Evolutionary conservation across 371 early-diverging fungal species (phyloP).

Genomic region (Mortierella sp.): DNA sequence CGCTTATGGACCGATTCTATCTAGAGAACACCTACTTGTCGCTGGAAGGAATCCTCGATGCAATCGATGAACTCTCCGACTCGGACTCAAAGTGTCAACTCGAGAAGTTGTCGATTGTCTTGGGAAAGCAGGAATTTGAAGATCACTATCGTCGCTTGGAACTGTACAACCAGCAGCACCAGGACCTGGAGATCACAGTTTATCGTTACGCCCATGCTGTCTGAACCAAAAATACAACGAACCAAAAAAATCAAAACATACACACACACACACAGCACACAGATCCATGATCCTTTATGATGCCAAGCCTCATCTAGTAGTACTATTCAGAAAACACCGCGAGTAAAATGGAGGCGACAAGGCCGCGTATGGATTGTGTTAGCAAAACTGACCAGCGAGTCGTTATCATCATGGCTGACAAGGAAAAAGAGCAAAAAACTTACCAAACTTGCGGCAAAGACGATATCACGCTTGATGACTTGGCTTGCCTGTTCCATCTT

Average conservation of each 20-base stretch:
- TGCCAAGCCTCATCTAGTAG: too few species aligned
- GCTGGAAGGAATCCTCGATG: constrained; percentile 46
- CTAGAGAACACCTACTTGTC: constrained; percentile 43
- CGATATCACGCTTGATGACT: constrained; percentile 97
- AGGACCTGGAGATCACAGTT: constrained; percentile 36
- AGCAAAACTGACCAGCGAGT: neutral
- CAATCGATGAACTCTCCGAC: constrained; percentile 37
- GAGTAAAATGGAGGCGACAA: too few species aligned
- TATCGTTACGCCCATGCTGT: constrained; percentile 49
- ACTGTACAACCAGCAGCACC: constrained; percentile 29
- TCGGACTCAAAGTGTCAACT: constrained; percentile 35
- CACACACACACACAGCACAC: too few species aligned
- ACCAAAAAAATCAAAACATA: constrained; percentile 2
- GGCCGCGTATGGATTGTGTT: too few species aligned
- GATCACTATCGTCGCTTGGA: constrained; percentile 40
- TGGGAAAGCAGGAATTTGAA: constrained; percentile 42
- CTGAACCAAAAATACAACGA: neutral
- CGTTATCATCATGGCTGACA: neutral
- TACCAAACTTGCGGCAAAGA: constrained; percentile 96
- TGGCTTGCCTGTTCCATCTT: constrained; percentile 96
- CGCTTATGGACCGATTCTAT: constrained; percentile 45
- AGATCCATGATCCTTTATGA: too few species aligned
- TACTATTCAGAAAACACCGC: too few species aligned
- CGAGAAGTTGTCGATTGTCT: constrained; percentile 41
- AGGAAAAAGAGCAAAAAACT: constrained; percentile 16